phyloP scores from a whole-genome alignment of 2,329 filamentous ascomycete species.

The Cryphonectria parasitica region DNA sequence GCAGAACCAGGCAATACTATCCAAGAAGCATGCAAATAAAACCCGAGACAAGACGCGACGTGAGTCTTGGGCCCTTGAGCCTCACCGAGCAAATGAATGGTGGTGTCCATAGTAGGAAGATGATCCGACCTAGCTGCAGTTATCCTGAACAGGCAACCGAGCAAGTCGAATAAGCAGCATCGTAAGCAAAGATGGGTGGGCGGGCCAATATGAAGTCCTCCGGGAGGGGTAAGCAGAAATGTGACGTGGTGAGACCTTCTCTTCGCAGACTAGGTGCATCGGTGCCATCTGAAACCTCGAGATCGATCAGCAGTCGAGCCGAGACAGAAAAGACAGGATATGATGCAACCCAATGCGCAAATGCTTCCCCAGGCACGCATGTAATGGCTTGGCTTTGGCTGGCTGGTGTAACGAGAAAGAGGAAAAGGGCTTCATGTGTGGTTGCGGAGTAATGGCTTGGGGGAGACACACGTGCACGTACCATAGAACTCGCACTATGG shows the following conservation, averaged over 20 bases:
- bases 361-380: not conserved
- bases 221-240: not conserved
- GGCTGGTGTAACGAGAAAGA: not conserved
- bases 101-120: not conserved
- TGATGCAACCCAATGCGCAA: not conserved
- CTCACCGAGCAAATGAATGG: not conserved
- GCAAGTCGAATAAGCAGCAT: constrained; percentile 7
- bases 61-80: not conserved
- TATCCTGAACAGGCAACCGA: not conserved
- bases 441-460: not conserved
- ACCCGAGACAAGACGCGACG: not conserved
- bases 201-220: not conserved
- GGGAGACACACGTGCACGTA: constrained; percentile 10
- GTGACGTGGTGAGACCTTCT: constrained; percentile 4
- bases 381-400: not conserved
- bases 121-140: not conserved
- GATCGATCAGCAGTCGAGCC: constrained; percentile 1
- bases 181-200: not conserved
- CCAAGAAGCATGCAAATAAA: not conserved
- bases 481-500: not conserved
- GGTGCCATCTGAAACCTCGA: not conserved
- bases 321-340: not conserved
- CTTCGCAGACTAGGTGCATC: not conserved
- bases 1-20: not conserved
- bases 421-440: not conserved